Percentiles rank a stretch among this genome's conserved stretches.
These are phyloP conservation scores for Boletus speciosus DNA, from an alignment of 768 basidiomycete species.

Conservation along the genomic window DNA sequence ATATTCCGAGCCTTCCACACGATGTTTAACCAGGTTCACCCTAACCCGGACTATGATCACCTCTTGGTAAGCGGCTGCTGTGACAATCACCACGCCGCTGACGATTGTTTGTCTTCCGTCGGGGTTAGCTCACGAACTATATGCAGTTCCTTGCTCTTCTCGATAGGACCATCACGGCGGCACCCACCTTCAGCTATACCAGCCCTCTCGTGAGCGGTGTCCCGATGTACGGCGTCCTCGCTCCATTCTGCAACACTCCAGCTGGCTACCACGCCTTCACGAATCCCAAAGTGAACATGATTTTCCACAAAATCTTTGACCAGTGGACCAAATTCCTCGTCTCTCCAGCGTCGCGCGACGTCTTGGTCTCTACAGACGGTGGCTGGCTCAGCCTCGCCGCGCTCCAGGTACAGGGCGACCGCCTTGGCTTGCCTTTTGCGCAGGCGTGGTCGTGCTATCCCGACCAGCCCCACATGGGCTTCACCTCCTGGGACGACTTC, in stretches of 20 bases:
- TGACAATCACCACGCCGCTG: neutral
- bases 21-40: conserved; percentile 20
- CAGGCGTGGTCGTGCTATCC: conserved; percentile 42
- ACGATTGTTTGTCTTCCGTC: neutral
- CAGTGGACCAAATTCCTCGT: conserved; percentile 48
- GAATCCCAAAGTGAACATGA: conserved; percentile 41
- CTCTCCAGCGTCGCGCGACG: conserved; percentile 40
- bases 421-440: conserved; percentile 30
- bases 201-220: conserved; percentile 4
- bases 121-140: conserved; percentile 1
- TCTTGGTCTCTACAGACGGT: conserved; percentile 35
- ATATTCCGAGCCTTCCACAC: conserved; percentile 23
- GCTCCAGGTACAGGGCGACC: neutral
- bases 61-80: conserved; percentile 4
- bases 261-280: conserved; percentile 24
- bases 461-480: conserved; percentile 39
- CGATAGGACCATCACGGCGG: conserved; percentile 13
- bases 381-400: conserved; percentile 50
- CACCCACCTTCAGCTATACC: conserved; percentile 13
- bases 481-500: conserved; percentile 51
- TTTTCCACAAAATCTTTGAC: conserved; percentile 47
- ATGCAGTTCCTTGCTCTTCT: conserved; percentile 9
- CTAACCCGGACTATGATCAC: neutral
- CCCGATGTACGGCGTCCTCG: conserved; percentile 21
- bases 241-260: conserved; percentile 22